Conservation (phyloP, 179 eudicot species). For the Vitellaria paradoxa region DNA sequence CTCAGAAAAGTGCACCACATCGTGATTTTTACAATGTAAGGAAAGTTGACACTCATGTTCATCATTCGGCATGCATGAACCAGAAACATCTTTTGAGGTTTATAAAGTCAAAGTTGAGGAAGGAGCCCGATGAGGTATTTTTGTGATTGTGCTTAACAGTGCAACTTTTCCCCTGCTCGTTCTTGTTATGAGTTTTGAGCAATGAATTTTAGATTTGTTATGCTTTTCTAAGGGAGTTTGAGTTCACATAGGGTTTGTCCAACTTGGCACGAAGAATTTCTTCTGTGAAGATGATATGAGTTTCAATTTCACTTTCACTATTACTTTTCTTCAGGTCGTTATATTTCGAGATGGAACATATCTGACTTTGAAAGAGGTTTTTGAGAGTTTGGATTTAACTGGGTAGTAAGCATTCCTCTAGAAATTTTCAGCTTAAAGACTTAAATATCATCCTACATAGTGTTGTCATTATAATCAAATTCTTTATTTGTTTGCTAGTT, state of each 20-base stretch:
- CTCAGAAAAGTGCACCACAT: slow-evolving; percentile 99
- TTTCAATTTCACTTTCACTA: background rate
- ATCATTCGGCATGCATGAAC: slow-evolving; percentile 99
- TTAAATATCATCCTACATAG: background rate
- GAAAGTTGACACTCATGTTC: slow-evolving; percentile 99
- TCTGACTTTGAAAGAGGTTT: slow-evolving; percentile 92
- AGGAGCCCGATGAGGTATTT: slow-evolving; percentile 97
- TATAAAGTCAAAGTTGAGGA: slow-evolving; percentile 95
- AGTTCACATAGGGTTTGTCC: background rate
- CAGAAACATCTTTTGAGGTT: slow-evolving; percentile 99
- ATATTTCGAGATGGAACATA: slow-evolving; percentile 99
- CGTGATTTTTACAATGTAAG: slow-evolving; percentile 98
- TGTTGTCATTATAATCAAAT: background rate
- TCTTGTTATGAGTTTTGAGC: background rate
- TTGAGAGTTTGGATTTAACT: slow-evolving; percentile 96
- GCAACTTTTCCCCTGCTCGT: background rate
- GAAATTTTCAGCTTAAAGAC: background rate
- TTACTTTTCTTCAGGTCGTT: slow-evolving; percentile 64
- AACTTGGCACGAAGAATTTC: background rate
- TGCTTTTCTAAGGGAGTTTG: background rate
- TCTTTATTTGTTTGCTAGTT: background rate
- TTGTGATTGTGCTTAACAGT: slow-evolving; percentile 3
- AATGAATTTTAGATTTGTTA: background rate
- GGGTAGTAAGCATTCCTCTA: slow-evolving; percentile 53
- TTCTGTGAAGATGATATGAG: background rate